phyloP scores from a whole-genome alignment of 306 rosid genomes.

The Sechiopsis laciniata region DNA sequence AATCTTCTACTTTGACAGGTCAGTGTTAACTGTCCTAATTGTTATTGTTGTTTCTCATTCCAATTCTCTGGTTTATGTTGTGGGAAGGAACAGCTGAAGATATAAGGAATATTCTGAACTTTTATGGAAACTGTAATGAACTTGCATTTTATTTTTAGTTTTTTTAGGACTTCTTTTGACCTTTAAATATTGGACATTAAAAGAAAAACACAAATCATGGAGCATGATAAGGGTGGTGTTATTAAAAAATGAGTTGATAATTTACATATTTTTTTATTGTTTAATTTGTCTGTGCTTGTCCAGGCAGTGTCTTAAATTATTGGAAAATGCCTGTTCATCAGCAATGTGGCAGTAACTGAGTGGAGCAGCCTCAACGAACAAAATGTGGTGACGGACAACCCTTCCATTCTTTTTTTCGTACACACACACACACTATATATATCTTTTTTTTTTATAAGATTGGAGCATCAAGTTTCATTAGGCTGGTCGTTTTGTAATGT shows the following conservation, averaged over 20 bases:
- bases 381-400: neutral
- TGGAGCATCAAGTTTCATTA: neutral
- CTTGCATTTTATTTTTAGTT: neutral
- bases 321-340: conserved; percentile 2
- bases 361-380: neutral
- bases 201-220: neutral
- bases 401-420: neutral
- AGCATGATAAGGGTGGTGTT: neutral
- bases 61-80: neutral
- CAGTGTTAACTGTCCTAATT: neutral
- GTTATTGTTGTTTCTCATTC: neutral
- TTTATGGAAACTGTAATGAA: neutral
- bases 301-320: conserved; percentile 4
- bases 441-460: no score
- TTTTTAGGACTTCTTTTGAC: no score
- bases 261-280: neutral
- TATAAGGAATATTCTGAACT: neutral
- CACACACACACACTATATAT: no score
- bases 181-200: no score
- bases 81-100: neutral
- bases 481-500: neutral
- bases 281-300: neutral
- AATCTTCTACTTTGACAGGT: neutral
- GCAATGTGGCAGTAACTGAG: neutral
- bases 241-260: neutral